Conservation (phyloP, 2,329 filamentous ascomycete species). For the Coniella vitis region DNA sequence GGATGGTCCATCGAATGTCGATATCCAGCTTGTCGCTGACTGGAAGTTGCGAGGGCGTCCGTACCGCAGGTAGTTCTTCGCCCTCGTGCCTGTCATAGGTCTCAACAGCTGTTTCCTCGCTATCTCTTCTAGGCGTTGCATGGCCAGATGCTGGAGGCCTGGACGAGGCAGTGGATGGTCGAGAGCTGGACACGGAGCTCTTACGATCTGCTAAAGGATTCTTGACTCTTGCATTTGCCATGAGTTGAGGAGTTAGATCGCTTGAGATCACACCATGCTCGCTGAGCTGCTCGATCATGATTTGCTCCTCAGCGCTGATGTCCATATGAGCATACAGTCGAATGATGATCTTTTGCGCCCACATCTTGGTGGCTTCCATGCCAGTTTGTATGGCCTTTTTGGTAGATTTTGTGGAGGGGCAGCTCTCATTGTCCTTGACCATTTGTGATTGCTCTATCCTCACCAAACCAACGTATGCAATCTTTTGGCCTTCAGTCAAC, state of each 20-base stretch:
- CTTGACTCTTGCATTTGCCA: conserved; percentile 86
- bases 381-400: conserved; percentile 68
- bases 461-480: conserved; percentile 90
- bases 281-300: conserved; percentile 97
- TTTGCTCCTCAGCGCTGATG: conserved; percentile 80
- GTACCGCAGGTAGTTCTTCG: conserved; percentile 70
- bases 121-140: conserved; percentile 20
- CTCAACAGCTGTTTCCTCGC: conserved; percentile 41
- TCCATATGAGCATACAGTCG: conserved; percentile 95
- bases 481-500: conserved; percentile 87
- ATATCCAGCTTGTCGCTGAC: conserved; percentile 83
- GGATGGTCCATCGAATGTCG: conserved; percentile 90
- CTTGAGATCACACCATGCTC: conserved; percentile 82
- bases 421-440: conserved; percentile 57
- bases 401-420: conserved; percentile 52
- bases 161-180: conserved; percentile 8
- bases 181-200: conserved; percentile 12
- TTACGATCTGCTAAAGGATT: conserved; percentile 70
- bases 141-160: background rate
- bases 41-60: conserved; percentile 75
- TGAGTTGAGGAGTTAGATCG: conserved; percentile 79
- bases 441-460: conserved; percentile 75
- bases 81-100: conserved; percentile 57
- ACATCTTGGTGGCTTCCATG: conserved; percentile 81
- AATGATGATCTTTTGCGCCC: conserved; percentile 98